These are phyloP conservation scores for Pleurotus tuoliensis DNA, from an alignment of 768 basidiomycete species.

Conservation along the genomic window DNA sequence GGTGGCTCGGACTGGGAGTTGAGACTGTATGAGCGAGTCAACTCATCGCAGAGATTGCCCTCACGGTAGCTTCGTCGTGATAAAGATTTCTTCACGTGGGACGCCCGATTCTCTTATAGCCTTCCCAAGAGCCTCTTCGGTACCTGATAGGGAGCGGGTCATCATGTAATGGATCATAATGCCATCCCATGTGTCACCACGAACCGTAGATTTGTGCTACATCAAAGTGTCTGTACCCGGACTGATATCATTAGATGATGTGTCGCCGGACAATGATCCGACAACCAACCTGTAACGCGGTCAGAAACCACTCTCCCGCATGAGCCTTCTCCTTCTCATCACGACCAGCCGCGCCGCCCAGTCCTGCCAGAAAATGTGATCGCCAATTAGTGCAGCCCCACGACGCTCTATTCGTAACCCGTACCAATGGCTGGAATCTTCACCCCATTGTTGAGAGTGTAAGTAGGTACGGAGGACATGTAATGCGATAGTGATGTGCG, in stretches of 20 bases:
- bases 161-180: not conserved
- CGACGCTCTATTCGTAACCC: not conserved
- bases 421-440: not conserved
- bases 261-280: not conserved
- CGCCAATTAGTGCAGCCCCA: not conserved
- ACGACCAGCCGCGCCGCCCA: slow-evolving; percentile 32
- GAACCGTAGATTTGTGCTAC: slow-evolving; percentile 32
- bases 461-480: not conserved
- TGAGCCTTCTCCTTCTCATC: slow-evolving; percentile 28
- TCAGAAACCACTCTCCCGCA: slow-evolving; percentile 35
- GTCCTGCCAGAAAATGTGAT: slow-evolving; percentile 23
- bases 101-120: slow-evolving; percentile 44
- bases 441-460: not conserved
- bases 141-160: slow-evolving; percentile 18
- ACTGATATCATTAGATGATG: slow-evolving; percentile 15
- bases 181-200: not conserved
- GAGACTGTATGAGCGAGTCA: not conserved
- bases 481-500: too few relatives aligned
- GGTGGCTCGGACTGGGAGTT: slow-evolving; percentile 24
- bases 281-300: slow-evolving; percentile 32
- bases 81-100: slow-evolving; percentile 42
- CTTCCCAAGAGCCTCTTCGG: slow-evolving; percentile 39
- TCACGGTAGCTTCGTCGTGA: slow-evolving; percentile 48
- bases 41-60: slow-evolving; percentile 6
- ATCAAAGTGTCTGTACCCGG: slow-evolving; percentile 39